Conservation (phyloP, 768 basidiomycete genomes). For the Sistotremastrum niveocremeum region DNA sequence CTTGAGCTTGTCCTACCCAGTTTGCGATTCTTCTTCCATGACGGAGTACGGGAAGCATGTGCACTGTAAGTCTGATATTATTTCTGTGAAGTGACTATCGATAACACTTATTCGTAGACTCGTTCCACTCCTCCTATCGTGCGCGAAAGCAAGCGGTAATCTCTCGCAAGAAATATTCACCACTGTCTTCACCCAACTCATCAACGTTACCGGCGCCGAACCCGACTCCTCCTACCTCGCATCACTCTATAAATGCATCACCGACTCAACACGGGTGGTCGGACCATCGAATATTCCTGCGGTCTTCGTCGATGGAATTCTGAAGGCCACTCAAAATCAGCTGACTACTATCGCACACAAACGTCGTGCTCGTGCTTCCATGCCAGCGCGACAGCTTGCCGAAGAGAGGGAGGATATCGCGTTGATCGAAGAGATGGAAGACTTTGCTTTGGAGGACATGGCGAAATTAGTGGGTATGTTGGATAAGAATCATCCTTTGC, state of each 20-base stretch:
- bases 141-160: constrained; percentile 51
- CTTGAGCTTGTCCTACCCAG: constrained; percentile 62
- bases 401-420: constrained; percentile 59
- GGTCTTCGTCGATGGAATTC: constrained; percentile 38
- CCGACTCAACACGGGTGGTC: constrained; percentile 45
- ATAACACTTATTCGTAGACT: constrained; percentile 29
- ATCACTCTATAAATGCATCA: constrained; percentile 60
- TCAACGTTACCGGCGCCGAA: constrained; percentile 51
- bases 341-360: constrained; percentile 55
- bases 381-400: constrained; percentile 13
- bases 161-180: constrained; percentile 56
- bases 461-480: constrained; percentile 42
- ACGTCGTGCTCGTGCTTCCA: constrained; percentile 39
- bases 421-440: constrained; percentile 71
- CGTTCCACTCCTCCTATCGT: constrained; percentile 54
- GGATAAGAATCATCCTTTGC: constrained; percentile 46
- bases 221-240: constrained; percentile 65
- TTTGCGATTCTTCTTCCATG: constrained; percentile 68
- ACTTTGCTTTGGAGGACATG: constrained; percentile 73
- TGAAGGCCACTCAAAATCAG: constrained; percentile 62
- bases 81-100: constrained; percentile 1
- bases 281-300: constrained; percentile 38
- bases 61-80: constrained; percentile 39
- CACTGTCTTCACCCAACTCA: constrained; percentile 52
- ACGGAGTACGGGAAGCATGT: constrained; percentile 69